Percentiles rank a stretch among this genome's conserved stretches.
These are phyloP conservation scores for Clonostachys byssicola DNA, from an alignment of 2,329 filamentous ascomycete species.

Conservation along the genomic window DNA sequence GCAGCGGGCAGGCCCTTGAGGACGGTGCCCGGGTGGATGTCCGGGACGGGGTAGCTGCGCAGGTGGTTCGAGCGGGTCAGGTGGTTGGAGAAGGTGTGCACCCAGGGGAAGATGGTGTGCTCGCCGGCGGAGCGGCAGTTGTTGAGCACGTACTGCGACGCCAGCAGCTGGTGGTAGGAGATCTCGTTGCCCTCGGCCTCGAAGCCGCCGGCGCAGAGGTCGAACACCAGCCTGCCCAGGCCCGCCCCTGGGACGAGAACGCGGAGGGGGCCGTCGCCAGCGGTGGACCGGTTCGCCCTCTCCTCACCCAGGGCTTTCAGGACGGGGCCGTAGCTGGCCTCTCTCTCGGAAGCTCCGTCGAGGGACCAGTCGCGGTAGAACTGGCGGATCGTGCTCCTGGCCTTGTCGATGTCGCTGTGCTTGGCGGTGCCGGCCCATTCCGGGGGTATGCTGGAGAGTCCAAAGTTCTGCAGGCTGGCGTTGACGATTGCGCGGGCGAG, in stretches of 20 bases:
- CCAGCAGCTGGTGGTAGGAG: constrained; percentile 93
- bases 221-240: constrained; percentile 83
- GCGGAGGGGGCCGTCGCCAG: background rate
- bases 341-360: constrained; percentile 70
- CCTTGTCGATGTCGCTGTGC: constrained; percentile 78
- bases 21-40: constrained; percentile 65
- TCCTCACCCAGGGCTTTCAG: constrained; percentile 58
- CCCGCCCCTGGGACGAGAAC: constrained; percentile 90
- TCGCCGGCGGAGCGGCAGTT: constrained; percentile 53
- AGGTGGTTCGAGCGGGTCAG: constrained; percentile 70
- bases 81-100: constrained; percentile 86
- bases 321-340: constrained; percentile 74
- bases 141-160: constrained; percentile 74
- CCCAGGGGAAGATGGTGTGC: constrained; percentile 80
- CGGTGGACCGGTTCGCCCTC: constrained; percentile 17
- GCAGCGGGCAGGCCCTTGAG: constrained; percentile 31
- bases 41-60: constrained; percentile 69
- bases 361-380: constrained; percentile 93
- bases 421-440: constrained; percentile 71
- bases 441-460: constrained; percentile 47
- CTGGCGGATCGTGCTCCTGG: constrained; percentile 85
- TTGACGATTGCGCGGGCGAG: constrained; percentile 75
- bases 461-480: constrained; percentile 65
- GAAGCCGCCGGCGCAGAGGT: constrained; percentile 72
- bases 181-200: constrained; percentile 88